A percentile compares a stretch with the other conserved stretches of the same genome.
Evolutionary conservation across 2,329 filamentous ascomycete species (phyloP).

Genomic region (Aspergillus flavus): DNA sequence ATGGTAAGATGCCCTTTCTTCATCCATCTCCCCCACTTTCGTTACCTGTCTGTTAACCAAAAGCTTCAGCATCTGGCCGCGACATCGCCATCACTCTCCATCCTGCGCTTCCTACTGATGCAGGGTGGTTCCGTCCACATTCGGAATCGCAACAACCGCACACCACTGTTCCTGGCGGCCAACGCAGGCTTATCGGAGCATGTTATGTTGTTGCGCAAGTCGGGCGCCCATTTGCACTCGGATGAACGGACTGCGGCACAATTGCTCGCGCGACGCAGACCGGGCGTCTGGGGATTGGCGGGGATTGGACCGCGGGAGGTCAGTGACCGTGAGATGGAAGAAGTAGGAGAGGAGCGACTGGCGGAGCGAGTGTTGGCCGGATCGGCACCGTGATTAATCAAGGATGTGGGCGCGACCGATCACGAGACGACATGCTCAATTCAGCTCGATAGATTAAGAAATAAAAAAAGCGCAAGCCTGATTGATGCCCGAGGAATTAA

Average conservation of each 20-base stretch:
- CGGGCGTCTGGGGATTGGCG: conserved; percentile 47
- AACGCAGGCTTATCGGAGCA: conserved; percentile 58
- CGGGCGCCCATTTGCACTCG: conserved; percentile 62
- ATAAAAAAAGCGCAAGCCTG: neutral
- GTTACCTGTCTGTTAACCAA: conserved; percentile 7
- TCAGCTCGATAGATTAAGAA: neutral
- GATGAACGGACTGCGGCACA: conserved; percentile 58
- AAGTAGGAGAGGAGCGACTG: conserved; percentile 17
- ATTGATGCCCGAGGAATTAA: neutral
- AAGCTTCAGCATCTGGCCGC: conserved; percentile 58
- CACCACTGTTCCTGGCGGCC: conserved; percentile 62
- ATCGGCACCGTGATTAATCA: conserved; percentile 28
- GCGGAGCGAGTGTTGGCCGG: conserved; percentile 25
- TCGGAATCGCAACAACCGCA: conserved; percentile 60
- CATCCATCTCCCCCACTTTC: neutral
- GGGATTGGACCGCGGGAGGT: conserved; percentile 40
- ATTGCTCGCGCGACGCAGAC: conserved; percentile 48
- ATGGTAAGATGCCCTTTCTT: conserved; percentile 34
- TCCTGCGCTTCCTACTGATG: conserved; percentile 58
- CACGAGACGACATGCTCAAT: conserved; percentile 1
- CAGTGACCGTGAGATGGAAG: conserved; percentile 28
- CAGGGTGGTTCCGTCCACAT: conserved; percentile 62
- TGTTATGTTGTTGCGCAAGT: conserved; percentile 56
- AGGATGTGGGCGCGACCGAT: neutral
- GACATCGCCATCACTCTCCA: conserved; percentile 56